These are phyloP conservation scores for Podaxis sp. DNA, from an alignment of 768 basidiomycete species.

Conservation along the genomic window DNA sequence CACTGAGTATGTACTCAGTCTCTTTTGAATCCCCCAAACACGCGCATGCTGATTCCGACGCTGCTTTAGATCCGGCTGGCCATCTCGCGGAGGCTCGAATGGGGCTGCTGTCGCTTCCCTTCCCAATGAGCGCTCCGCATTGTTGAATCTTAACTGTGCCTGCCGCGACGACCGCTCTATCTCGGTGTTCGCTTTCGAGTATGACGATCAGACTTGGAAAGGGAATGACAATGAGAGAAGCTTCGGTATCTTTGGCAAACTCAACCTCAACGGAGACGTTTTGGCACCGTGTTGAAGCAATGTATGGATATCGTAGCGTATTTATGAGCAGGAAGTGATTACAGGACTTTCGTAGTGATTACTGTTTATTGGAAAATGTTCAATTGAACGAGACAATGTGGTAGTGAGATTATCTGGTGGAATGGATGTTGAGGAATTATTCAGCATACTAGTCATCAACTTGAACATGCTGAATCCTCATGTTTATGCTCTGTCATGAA, in stretches of 20 bases:
- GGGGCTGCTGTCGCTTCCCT: constrained; percentile 32
- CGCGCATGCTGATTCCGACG: neutral
- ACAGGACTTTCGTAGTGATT: neutral
- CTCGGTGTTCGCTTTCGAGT: constrained; percentile 37
- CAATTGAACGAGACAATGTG: too few species aligned
- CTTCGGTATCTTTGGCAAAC: constrained; percentile 38
- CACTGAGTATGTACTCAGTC: constrained; percentile 30
- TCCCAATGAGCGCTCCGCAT: constrained; percentile 31
- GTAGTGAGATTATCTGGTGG: too few species aligned
- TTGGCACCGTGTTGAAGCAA: constrained; percentile 22
- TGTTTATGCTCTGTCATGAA: too few species aligned
- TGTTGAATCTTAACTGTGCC: constrained; percentile 37
- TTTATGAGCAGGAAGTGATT: neutral
- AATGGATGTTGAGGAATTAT: too few species aligned
- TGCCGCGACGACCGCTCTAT: constrained; percentile 29
- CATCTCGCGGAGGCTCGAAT: constrained; percentile 32
- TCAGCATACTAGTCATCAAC: too few species aligned
- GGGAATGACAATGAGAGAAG: constrained; percentile 36
- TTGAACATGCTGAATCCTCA: too few species aligned
- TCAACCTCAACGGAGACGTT: constrained; percentile 27
- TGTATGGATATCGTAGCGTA: neutral
- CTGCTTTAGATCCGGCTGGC: constrained; percentile 36
- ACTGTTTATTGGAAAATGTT: neutral
- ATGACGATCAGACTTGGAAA: constrained; percentile 39
- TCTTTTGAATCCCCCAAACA: neutral